Evolutionary conservation across 306 rosid genomes (phyloP).

Genomic region (Cucurbita pepo): DNA sequence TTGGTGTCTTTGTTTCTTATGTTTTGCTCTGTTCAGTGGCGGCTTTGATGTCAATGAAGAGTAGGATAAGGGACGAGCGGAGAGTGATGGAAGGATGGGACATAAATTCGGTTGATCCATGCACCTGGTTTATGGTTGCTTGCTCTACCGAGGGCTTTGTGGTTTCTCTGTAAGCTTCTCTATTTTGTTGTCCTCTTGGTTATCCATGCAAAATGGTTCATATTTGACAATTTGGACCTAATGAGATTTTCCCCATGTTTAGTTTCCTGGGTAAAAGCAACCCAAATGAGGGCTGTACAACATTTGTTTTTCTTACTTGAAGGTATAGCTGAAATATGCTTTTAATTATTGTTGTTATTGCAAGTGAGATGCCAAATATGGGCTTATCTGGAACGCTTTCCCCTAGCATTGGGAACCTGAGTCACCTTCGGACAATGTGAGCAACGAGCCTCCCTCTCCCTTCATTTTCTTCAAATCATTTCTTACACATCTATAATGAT

Average conservation of each 20-base stretch:
- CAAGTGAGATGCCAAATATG: constrained; percentile 66
- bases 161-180: constrained; percentile 52
- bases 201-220: neutral
- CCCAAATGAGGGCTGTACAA: neutral
- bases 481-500: neutral
- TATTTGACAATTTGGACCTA: neutral
- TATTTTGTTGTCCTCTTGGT: neutral
- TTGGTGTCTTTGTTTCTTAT: neutral
- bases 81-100: constrained; percentile 75
- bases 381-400: constrained; percentile 69
- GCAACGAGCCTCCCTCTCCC: constrained; percentile 9
- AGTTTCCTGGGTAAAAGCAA: neutral
- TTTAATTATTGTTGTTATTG: constrained; percentile 4
- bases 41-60: constrained; percentile 91
- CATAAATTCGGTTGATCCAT: constrained; percentile 90
- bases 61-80: constrained; percentile 45
- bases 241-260: neutral
- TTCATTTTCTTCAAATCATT: constrained; percentile 6
- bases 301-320: neutral
- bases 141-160: constrained; percentile 75
- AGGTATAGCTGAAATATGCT: neutral
- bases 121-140: constrained; percentile 86
- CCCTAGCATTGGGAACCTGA: constrained; percentile 70
- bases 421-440: constrained; percentile 68
- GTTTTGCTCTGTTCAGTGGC: constrained; percentile 39